A percentile compares a stretch with the other conserved stretches of the same genome.
Evolutionary conservation across 176 grass and related monocot species (phyloP).

Genomic region (Oryza meyeriana): DNA sequence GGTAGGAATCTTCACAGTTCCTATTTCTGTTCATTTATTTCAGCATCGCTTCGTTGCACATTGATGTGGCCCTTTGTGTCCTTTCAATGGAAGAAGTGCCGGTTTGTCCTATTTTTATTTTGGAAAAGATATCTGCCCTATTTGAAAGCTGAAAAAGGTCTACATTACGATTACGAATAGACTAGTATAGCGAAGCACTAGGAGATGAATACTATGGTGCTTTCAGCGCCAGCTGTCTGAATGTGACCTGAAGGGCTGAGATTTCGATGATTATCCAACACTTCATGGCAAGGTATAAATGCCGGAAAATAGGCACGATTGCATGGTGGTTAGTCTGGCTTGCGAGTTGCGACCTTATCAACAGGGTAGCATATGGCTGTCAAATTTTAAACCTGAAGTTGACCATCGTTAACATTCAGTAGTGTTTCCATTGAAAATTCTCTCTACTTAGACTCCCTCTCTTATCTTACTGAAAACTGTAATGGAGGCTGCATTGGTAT

Average conservation of each 20-base stretch:
- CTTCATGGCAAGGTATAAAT: not conserved
- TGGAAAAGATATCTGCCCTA: not conserved
- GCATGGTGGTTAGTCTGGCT: not conserved
- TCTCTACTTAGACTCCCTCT: not conserved
- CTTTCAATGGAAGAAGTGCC: not conserved
- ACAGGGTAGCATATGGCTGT: not conserved
- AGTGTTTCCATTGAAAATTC: not conserved
- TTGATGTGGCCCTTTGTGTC: not conserved
- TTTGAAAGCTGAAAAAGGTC: not conserved
- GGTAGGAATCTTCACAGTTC: not conserved
- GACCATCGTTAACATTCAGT: not conserved
- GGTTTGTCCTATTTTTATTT: not conserved
- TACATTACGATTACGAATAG: not conserved
- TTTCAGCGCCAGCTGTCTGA: conserved; percentile 3
- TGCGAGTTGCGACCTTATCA: not conserved
- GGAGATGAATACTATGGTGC: not conserved
- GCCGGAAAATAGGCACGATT: not conserved
- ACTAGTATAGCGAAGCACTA: not conserved
- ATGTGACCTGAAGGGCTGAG: not conserved
- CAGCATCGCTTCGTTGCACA: not conserved
- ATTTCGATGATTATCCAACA: not conserved
- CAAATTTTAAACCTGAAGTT: conserved; percentile 1
- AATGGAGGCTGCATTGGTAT: not conserved
- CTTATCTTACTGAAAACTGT: not conserved
- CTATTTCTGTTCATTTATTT: conserved; percentile 13